These are phyloP conservation scores for Tuber borchii DNA, from an alignment of 495 filamentous ascomycete genomes.

Conservation along the genomic window DNA sequence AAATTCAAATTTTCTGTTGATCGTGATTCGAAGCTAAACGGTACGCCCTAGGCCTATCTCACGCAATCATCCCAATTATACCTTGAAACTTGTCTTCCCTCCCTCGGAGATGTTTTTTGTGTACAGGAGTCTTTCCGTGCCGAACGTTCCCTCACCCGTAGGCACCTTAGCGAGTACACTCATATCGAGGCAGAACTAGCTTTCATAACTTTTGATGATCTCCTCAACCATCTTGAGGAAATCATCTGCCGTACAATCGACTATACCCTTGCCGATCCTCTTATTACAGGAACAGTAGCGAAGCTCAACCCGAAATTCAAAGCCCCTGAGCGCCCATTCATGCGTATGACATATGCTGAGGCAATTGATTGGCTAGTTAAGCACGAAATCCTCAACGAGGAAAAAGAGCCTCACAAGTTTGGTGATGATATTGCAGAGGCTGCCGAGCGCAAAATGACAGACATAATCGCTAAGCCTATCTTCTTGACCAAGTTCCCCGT, in stretches of 20 bases:
- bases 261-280: constrained; percentile 63
- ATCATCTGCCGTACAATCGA: constrained; percentile 84
- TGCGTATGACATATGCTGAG: constrained; percentile 89
- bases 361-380: constrained; percentile 89
- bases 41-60: constrained; percentile 58
- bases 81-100: constrained; percentile 88
- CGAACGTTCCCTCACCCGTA: constrained; percentile 88
- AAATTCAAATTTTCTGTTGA: neutral
- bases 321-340: constrained; percentile 76
- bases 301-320: constrained; percentile 86
- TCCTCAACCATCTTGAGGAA: constrained; percentile 83
- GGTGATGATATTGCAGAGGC: constrained; percentile 98
- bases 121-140: constrained; percentile 98
- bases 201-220: constrained; percentile 87
- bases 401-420: constrained; percentile 79
- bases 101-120: constrained; percentile 89
- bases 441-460: constrained; percentile 93
- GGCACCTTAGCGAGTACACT: constrained; percentile 92
- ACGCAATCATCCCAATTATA: constrained; percentile 98
- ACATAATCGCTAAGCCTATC: constrained; percentile 88
- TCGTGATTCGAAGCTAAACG: neutral
- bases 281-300: constrained; percentile 61
- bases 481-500: constrained; percentile 95
- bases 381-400: constrained; percentile 86
- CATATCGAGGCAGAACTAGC: constrained; percentile 96